Evolutionary conservation across 2,329 filamentous ascomycete genomes (phyloP), one percentile per base, ranked within the genome.

Genomic region (Trichoderma arundinaceum): DNA sequence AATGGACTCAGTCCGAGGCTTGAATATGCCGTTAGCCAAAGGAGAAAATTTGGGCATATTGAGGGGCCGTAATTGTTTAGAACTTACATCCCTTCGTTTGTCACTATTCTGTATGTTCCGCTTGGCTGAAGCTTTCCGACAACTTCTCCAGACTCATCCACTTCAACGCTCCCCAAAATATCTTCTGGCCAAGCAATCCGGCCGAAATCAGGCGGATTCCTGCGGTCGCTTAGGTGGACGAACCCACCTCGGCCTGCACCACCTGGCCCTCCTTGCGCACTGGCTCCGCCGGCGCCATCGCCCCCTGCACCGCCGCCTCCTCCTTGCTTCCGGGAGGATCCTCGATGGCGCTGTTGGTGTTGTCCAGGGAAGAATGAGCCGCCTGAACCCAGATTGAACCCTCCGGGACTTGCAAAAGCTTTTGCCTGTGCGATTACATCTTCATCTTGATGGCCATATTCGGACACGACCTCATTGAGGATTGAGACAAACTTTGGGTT

Each of bases 141-240:
- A 59, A 90, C 84, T 33, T 82, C 73, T 0, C 88, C 88, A 7
- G 77, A 69, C 1, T 79, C 81, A 72, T 89, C 81, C 5, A 90
- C 88, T 72, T 90, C 85, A 46, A 90, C 81, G 68, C 88, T 90
- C 43, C 88, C 88, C 62, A 91, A 78, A 43, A 91, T 91, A 71
- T 91, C 88, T 71, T 90, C 88, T 1, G 88, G 88, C 81, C 85
- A 90, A 2, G 88, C 87, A 72, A 90, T 90, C 60, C 88, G 77
- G 15, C 88, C 88, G 79, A 83, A 90, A 71, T 89, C 88, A 0
- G 87, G 88, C 2, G 87, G 86, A 59, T 88, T 89, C 61, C 88
- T 79, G 61, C 79, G 72, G 72, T 91, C 88, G 64, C 86, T 88
- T 5, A 91, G 79, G 75, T 91, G 88, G 17, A 90, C 82, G 77